Conservation (phyloP, 1,139 yeast genomes). For the Yamadazyma songkhlaensis region DNA sequence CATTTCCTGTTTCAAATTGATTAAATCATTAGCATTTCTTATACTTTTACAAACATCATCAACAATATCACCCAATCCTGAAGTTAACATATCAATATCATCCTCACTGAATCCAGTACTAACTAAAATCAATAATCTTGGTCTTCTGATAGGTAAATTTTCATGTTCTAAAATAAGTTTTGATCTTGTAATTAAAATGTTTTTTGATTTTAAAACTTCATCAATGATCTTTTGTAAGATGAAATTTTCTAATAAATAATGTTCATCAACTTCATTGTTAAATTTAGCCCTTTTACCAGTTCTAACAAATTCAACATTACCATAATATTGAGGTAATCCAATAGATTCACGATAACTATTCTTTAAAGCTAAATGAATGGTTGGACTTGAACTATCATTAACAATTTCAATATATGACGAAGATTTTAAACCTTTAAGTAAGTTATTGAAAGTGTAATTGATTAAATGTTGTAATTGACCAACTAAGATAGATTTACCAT, state of each 20-base stretch:
- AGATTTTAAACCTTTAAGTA: slow-evolving; percentile 17
- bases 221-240: slow-evolving; percentile 66
- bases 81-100: slow-evolving; percentile 43
- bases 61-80: slow-evolving; percentile 17
- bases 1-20: slow-evolving; percentile 6
- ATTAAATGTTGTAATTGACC: slow-evolving; percentile 25
- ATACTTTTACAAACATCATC: slow-evolving; percentile 17
- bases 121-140: slow-evolving; percentile 63
- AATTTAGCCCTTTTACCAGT: slow-evolving; percentile 38
- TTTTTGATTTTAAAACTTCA: slow-evolving; percentile 43
- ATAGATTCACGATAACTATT: slow-evolving; percentile 41
- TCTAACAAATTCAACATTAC: slow-evolving; percentile 35
- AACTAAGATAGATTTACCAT: slow-evolving; percentile 33
- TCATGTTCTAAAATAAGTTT: slow-evolving; percentile 74
- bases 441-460: slow-evolving; percentile 17
- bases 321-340: slow-evolving; percentile 48
- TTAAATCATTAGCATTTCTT: slow-evolving; percentile 17
- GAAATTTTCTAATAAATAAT: slow-evolving; percentile 58
- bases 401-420: slow-evolving; percentile 45
- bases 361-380: slow-evolving; percentile 58
- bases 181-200: slow-evolving; percentile 66
- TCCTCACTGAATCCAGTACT: slow-evolving; percentile 50
- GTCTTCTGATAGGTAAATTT: slow-evolving; percentile 64
- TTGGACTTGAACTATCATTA: slow-evolving; percentile 63
- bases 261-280: slow-evolving; percentile 35